A percentile compares a stretch with the other conserved stretches of the same genome.
Conservation (phyloP, 306 rosid genomes). For the Cyamopsis tetragonoloba region DNA sequence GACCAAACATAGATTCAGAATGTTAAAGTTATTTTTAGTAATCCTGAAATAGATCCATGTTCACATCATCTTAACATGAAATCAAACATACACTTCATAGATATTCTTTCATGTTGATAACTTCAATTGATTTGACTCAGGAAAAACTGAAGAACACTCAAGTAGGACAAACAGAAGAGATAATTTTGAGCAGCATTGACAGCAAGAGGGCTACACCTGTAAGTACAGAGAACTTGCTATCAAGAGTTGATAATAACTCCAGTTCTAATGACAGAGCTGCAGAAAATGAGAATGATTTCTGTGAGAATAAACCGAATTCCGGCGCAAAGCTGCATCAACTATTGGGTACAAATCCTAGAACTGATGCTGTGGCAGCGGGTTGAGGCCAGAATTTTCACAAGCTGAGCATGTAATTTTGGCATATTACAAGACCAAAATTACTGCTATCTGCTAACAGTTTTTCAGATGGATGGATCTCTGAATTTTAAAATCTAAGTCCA, state of each 20-base stretch:
- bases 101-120: conserved; percentile 17
- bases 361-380: conserved; percentile 88
- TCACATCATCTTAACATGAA: too few species aligned
- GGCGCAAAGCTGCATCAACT: conserved; percentile 89
- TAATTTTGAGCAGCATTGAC: conserved; percentile 41
- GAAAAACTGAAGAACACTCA: conserved; percentile 62
- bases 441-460: conserved; percentile 69
- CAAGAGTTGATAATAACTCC: conserved; percentile 68
- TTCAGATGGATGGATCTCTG: conserved; percentile 39
- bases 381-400: conserved; percentile 38
- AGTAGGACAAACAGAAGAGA: conserved; percentile 52
- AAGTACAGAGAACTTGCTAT: conserved; percentile 68
- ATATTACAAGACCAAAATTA: conserved; percentile 86
- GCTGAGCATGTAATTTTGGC: conserved; percentile 84
- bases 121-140: conserved; percentile 36
- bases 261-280: conserved; percentile 47
- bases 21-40: too few species aligned
- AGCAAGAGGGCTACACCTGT: conserved; percentile 51
- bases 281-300: conserved; percentile 53
- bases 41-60: too few species aligned
- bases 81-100: not conserved
- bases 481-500: conserved; percentile 42
- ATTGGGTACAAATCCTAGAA: conserved; percentile 71
- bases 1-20: too few species aligned
- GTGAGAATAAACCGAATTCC: conserved; percentile 62